Base-by-base conservation (phyloP, 257 asterid genomes). In the Anisodus acutangulus region DNA sequence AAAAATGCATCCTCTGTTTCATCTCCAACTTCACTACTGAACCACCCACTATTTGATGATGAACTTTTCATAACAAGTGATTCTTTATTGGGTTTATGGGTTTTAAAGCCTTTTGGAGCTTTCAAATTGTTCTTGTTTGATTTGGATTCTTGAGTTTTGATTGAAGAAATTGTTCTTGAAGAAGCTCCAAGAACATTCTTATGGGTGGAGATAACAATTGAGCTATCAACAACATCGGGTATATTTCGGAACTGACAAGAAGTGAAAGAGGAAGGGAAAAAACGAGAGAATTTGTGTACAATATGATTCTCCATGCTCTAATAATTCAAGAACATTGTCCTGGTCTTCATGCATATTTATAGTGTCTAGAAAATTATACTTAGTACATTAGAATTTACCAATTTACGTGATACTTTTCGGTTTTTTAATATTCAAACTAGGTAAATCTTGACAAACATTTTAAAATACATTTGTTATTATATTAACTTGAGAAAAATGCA, bases 231-330 rank as follows among this genome's bases (percentile, higher is more conserved):
- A 17, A 91, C 94, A 55, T 92, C 95, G 2, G 92, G 85, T 8
- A 84, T 53, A 9, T 78, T 71, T 63, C 89, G 83, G 71, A 78
- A 85, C 2, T 90, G 90, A 90, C 97, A 93, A 45, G 93, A 93
- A 39, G 89, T 83, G 82, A 91, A 84, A 11, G 97, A 92, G 59
- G 97, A 91, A 88, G 94, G 93, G 13, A 92, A 78, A 64, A 91
- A 84, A n/a, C 93, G 90, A 81, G 91, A 89, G 83, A 94, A 76
- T 84, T 81, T 93, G 79, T 89, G 84, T 39, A 87, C 70, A 10
- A 90, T 72, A 12, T 87, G 86, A 78, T 88, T 89, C 43, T 92
- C 98, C 97, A 92, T 92, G 19, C 2, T 81, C 22, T 78, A 13
- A 4, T 78, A 53, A 26, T 78, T 78, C 64, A 82, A 78, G 35